These are phyloP conservation scores for Gracilaria caudata DNA, from an alignment of 23 red algal genomes.

Conservation along the genomic window DNA sequence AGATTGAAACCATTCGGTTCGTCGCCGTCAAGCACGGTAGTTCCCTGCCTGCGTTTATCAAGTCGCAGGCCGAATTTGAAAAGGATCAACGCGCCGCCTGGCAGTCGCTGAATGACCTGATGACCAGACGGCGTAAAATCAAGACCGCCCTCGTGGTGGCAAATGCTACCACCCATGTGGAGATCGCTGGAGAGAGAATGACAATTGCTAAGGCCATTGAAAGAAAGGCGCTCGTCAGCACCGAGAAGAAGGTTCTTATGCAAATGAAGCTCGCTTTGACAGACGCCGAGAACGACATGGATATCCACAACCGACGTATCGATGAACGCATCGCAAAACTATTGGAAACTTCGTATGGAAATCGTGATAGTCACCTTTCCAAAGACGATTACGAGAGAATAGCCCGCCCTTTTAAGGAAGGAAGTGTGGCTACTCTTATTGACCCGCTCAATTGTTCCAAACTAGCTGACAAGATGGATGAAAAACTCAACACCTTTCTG, in stretches of 20 bases:
- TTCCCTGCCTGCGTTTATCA: constrained; percentile 1
- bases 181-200: constrained; percentile 22
- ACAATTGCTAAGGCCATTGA: constrained; percentile 71
- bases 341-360: constrained; percentile 39
- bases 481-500: neutral
- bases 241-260: constrained; percentile 6
- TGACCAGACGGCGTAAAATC: constrained; percentile 36
- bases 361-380: constrained; percentile 36
- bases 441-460: constrained; percentile 33
- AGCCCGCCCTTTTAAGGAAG: constrained; percentile 40
- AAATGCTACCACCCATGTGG: constrained; percentile 35
- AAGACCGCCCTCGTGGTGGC: constrained; percentile 53
- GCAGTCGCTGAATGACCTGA: constrained; percentile 35
- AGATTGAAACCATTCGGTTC: constrained; percentile 2
- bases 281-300: neutral
- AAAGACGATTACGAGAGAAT: constrained; percentile 63
- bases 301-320: constrained; percentile 14
- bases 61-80: constrained; percentile 19
- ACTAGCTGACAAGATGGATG: constrained; percentile 20
- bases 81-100: neutral
- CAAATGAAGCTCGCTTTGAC: neutral
- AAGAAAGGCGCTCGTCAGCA: constrained; percentile 13
- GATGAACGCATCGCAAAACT: constrained; percentile 22
- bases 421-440: constrained; percentile 26
- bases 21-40: constrained; percentile 23